Percentiles rank a stretch among this genome's conserved stretches.
Conservation (phyloP, 1,139 yeast genomes). For the Suhomyces anneliseae region DNA sequence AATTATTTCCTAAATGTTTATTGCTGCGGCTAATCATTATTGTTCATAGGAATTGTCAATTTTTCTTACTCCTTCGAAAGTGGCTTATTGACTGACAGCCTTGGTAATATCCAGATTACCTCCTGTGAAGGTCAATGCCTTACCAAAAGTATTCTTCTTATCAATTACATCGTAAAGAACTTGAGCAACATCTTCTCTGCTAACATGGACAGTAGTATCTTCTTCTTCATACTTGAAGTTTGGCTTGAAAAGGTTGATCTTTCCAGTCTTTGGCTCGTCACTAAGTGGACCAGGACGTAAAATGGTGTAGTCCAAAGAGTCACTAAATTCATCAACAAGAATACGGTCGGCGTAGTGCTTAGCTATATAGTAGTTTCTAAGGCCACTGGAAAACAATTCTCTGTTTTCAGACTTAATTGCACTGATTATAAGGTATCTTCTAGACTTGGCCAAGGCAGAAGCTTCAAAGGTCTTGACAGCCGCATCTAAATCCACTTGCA, state of each 20-base stretch:
- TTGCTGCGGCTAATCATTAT: no score
- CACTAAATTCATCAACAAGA: slow-evolving; percentile 33
- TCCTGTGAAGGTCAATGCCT: slow-evolving; percentile 25
- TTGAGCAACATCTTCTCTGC: slow-evolving; percentile 34
- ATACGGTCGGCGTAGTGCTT: slow-evolving; percentile 58
- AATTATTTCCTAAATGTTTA: no score
- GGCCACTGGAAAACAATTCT: slow-evolving; percentile 28
- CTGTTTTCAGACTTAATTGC: slow-evolving; percentile 56
- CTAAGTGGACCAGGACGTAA: slow-evolving; percentile 49
- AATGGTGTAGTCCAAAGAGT: slow-evolving; percentile 50
- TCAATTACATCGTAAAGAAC: slow-evolving; percentile 24
- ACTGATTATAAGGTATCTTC: slow-evolving; percentile 55
- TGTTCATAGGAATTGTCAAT: no score
- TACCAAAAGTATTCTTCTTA: slow-evolving; percentile 26
- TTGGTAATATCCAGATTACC: slow-evolving; percentile 16
- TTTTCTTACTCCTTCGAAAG: no score
- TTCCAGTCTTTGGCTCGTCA: slow-evolving; percentile 43
- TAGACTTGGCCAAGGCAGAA: slow-evolving; percentile 43
- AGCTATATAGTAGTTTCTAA: slow-evolving; percentile 48
- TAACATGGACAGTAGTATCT: slow-evolving; percentile 19
- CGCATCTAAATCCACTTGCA: slow-evolving; percentile 62
- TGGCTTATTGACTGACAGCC: neutral
- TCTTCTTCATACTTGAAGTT: slow-evolving; percentile 2
- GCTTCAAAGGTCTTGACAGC: slow-evolving; percentile 62
- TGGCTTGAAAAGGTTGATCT: slow-evolving; percentile 21